Percentiles rank a stretch among this genome's conserved stretches.
Evolutionary conservation across 2,329 filamentous ascomycete genomes (phyloP).

Genomic region (Pyrenophora tritici-repentis): DNA sequence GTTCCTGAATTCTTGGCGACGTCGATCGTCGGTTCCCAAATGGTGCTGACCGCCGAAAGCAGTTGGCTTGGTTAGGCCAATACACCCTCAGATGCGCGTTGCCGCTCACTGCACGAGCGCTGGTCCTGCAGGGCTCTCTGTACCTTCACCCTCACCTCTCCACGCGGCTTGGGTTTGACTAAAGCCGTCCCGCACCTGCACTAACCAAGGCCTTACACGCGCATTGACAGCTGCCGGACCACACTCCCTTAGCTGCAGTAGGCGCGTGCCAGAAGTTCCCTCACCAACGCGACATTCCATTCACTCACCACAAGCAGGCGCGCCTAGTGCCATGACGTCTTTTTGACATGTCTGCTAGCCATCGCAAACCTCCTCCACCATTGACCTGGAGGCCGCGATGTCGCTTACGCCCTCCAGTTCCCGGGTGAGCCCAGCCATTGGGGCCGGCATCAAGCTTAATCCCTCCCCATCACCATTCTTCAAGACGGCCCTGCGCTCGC

Average conservation of each 20-base stretch:
- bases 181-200: background rate
- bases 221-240: constrained; percentile 9
- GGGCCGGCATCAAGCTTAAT: constrained; percentile 56
- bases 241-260: constrained; percentile 10
- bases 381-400: constrained; percentile 41
- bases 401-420: constrained; percentile 48
- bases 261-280: constrained; percentile 23
- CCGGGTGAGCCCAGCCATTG: constrained; percentile 48
- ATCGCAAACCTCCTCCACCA: constrained; percentile 31
- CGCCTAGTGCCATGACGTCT: constrained; percentile 35
- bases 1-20: constrained; percentile 19
- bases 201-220: background rate
- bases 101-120: constrained; percentile 8
- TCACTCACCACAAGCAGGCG: constrained; percentile 16
- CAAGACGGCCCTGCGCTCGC: constrained; percentile 68
- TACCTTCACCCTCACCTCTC: constrained; percentile 1
- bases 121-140: constrained; percentile 13
- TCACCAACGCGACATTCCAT: constrained; percentile 21
- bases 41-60: constrained; percentile 18
- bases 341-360: constrained; percentile 32
- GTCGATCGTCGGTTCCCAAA: constrained; percentile 18
- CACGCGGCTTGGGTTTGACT: too few species aligned
- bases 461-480: constrained; percentile 69
- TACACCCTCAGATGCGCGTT: constrained; percentile 18
- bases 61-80: constrained; percentile 6